phyloP scores from a whole-genome alignment of 768 basidiomycete species.

The Russula foetens region DNA sequence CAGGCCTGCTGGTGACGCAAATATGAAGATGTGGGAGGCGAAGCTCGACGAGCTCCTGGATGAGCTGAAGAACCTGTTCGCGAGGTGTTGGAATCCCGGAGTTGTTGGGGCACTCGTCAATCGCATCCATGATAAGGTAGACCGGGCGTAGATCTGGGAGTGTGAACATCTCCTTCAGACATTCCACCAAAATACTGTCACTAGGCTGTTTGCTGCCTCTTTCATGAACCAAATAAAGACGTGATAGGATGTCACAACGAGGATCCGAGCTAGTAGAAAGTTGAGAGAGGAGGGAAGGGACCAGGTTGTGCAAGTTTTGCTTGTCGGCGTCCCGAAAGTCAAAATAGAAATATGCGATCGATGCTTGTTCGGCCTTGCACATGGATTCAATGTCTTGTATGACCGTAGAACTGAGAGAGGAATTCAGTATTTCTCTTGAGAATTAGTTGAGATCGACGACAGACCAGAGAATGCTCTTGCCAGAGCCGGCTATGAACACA shows the following conservation, averaged over 20 bases:
- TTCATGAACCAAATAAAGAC: neutral
- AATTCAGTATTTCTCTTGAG: neutral
- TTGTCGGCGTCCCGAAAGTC: neutral
- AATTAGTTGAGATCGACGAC: neutral
- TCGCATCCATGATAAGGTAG: neutral
- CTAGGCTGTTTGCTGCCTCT: neutral
- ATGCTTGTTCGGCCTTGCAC: neutral
- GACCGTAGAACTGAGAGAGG: neutral
- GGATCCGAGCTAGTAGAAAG: neutral
- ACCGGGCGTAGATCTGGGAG: neutral
- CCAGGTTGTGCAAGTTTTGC: neutral
- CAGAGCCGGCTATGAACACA: neutral
- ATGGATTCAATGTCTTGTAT: neutral
- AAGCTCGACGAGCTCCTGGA: neutral
- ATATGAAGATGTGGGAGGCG: neutral
- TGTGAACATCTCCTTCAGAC: neutral
- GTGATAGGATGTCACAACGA: neutral
- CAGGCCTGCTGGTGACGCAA: neutral
- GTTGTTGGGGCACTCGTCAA: neutral
- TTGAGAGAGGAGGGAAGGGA: neutral
- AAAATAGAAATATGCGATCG: neutral
- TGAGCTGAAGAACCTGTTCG: neutral
- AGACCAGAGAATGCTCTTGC: conserved; percentile 1
- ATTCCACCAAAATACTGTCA: neutral
- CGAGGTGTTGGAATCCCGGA: neutral